Percentiles rank a stretch among this genome's conserved stretches.
Evolutionary conservation across 2,329 filamentous ascomycete species (phyloP).

Genomic region (Madurella mycetomatis): DNA sequence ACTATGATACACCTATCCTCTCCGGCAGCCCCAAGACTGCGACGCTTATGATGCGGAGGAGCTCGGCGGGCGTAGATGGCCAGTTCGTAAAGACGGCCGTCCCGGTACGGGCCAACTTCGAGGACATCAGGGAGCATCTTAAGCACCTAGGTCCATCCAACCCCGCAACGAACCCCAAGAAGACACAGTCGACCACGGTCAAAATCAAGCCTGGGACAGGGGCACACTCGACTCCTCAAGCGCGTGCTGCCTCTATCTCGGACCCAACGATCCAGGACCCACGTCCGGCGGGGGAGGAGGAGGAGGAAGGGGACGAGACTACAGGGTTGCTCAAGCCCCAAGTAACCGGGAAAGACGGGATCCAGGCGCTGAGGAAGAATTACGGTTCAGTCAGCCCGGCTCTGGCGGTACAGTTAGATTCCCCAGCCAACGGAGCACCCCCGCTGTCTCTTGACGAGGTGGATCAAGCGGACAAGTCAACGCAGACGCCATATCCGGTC

Average conservation of each 20-base stretch:
- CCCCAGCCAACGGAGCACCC: slow-evolving; percentile 24
- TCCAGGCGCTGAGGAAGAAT: slow-evolving; percentile 54
- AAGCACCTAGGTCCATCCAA: slow-evolving; percentile 65
- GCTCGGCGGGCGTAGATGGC: slow-evolving; percentile 52
- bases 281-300: slow-evolving; percentile 12
- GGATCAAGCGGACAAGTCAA: slow-evolving; percentile 27
- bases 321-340: slow-evolving; percentile 46
- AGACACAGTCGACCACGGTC: slow-evolving; percentile 58
- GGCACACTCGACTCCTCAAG: slow-evolving; percentile 9
- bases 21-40: slow-evolving; percentile 49
- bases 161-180: slow-evolving; percentile 59
- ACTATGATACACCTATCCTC: slow-evolving; percentile 36
- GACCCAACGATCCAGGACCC: slow-evolving; percentile 12
- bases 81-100: slow-evolving; percentile 44
- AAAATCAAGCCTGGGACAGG: slow-evolving; percentile 56
- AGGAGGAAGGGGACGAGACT: slow-evolving; percentile 35
- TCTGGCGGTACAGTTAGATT: slow-evolving; percentile 22
- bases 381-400: slow-evolving; percentile 44
- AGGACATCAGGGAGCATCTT: slow-evolving; percentile 60
- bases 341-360: slow-evolving; percentile 59
- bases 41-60: slow-evolving; percentile 57
- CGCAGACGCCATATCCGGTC: slow-evolving; percentile 15
- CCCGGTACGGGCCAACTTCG: slow-evolving; percentile 55
- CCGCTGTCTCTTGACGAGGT: slow-evolving; percentile 15
- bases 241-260: slow-evolving; percentile 23